Base-by-base conservation (phyloP, 192 early-diverging fungal genomes). In the Coemansia sp. region DNA sequence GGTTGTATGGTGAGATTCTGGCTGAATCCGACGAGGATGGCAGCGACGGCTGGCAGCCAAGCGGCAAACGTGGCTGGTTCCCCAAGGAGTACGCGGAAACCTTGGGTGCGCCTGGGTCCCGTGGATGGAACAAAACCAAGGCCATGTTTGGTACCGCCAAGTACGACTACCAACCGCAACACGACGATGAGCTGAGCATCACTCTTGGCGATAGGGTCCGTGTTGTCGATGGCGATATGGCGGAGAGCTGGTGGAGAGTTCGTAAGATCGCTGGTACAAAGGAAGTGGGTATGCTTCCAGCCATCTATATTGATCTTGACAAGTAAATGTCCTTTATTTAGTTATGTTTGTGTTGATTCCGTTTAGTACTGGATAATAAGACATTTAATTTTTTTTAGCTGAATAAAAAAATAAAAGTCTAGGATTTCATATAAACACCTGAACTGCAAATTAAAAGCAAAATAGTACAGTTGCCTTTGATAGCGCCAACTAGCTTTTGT, bases 261-360 rank as follows among this genome's bases (percentile, higher is more conserved):
- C 56, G 77, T 13, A 66, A 51, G 34, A 39, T 80, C 13, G 31
- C 2, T 13, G 7, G 48, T 2, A 15, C 15, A 4, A 58, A 35
- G 0, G 63, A 39, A n/a, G 16, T 20, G 30, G 77, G 77, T 5
- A 80, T 80, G 77, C 42, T 80, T 52, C 72, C 77, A 0, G 77
- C 77, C 15, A 80, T 80, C 25, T 80, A 80, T 39, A 80, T 80
- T 37, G 77, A 80, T 21, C 26, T 74, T n/a, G 77, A 80, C 68
- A 74, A 79, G 43, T 71, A 66, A 43, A 0, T 9, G 18, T 8
- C 33, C n/a, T n/a, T n/a, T n/a, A n/a, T n/a, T n/a, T n/a, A n/a
- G n/a, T n/a, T n/a, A n/a, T n/a, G n/a, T n/a, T n/a, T n/a, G n/a
- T n/a, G n/a, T n/a, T n/a, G n/a, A n/a, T n/a, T n/a, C n/a, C n/a